Conservation (phyloP, 805 yeast species). For the Saturnispora serradocipensis region DNA sequence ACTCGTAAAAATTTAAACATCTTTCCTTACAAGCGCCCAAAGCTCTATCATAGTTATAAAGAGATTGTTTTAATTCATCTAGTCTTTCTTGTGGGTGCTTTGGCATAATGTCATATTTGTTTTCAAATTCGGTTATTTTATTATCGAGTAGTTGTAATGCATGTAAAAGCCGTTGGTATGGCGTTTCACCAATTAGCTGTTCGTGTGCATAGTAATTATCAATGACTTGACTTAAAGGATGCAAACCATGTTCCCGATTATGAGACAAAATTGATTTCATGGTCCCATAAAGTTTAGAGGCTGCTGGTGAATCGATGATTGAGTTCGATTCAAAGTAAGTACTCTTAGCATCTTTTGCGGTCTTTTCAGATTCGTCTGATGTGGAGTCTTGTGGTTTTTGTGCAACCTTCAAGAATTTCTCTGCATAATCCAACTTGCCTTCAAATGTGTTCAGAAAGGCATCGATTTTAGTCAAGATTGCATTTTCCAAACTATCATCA, state of each 20-base stretch:
- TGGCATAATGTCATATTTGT: slow-evolving; percentile 22
- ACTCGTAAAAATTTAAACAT: slow-evolving; percentile 69
- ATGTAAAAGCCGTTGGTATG: slow-evolving; percentile 23
- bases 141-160: slow-evolving; percentile 33
- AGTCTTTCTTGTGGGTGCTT: slow-evolving; percentile 23
- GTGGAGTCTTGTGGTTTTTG: slow-evolving; percentile 12
- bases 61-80: slow-evolving; percentile 26
- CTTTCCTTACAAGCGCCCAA: slow-evolving; percentile 32
- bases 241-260: slow-evolving; percentile 21
- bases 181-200: slow-evolving; percentile 7
- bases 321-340: slow-evolving; percentile 6
- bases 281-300: slow-evolving; percentile 19
- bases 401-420: slow-evolving; percentile 17
- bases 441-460: slow-evolving; percentile 23
- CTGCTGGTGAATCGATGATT: slow-evolving; percentile 10
- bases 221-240: slow-evolving; percentile 23
- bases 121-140: slow-evolving; percentile 32
- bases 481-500: slow-evolving; percentile 18
- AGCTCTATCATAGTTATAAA: slow-evolving; percentile 41
- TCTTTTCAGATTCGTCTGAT: neutral
- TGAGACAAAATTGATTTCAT: slow-evolving; percentile 18
- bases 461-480: slow-evolving; percentile 23
- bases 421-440: slow-evolving; percentile 20
- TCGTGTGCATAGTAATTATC: slow-evolving; percentile 24
- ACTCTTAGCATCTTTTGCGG: neutral